Evolutionary conservation across 2,329 filamentous ascomycete genomes (phyloP).

Genomic region (Neonectria hederae): DNA sequence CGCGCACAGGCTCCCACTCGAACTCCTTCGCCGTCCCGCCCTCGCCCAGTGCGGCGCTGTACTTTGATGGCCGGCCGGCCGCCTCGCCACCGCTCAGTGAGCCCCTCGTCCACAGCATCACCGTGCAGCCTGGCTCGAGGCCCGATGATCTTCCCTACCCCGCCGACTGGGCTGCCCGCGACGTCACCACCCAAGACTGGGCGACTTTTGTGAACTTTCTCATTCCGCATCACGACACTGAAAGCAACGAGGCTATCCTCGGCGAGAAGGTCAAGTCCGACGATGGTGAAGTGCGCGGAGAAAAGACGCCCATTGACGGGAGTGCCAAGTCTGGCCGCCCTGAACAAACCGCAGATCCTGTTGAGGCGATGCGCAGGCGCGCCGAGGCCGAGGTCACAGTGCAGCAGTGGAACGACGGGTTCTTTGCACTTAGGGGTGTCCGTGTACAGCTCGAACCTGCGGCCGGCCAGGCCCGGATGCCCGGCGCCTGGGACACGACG

Average conservation of each 20-base stretch:
- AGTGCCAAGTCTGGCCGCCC: slow-evolving; percentile 24
- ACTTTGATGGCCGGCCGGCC: slow-evolving; percentile 58
- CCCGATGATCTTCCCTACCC: slow-evolving; percentile 58
- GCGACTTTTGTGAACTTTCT: slow-evolving; percentile 67
- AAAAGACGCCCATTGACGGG: slow-evolving; percentile 30
- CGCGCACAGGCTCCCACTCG: slow-evolving; percentile 44
- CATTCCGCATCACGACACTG: slow-evolving; percentile 57
- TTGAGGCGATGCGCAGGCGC: slow-evolving; percentile 37
- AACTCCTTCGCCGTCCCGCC: slow-evolving; percentile 31
- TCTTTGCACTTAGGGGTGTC: slow-evolving; percentile 63
- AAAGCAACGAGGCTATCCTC: slow-evolving; percentile 57
- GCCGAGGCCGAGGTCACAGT: slow-evolving; percentile 53
- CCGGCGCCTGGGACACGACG: slow-evolving; percentile 38
- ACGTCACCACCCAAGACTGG: slow-evolving; percentile 65
- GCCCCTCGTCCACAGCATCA: slow-evolving; percentile 48
- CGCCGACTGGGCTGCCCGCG: slow-evolving; percentile 50
- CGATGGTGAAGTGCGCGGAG: slow-evolving; percentile 41
- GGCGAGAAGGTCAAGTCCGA: slow-evolving; percentile 58
- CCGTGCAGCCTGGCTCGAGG: slow-evolving; percentile 47
- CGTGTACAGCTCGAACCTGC: slow-evolving; percentile 48
- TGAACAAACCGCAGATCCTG: slow-evolving; percentile 21
- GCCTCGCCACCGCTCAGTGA: slow-evolving; percentile 32
- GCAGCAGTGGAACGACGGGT: slow-evolving; percentile 65
- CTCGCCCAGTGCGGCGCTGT: slow-evolving; percentile 44
- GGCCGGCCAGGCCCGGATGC: slow-evolving; percentile 35